Conservation (phyloP, 257 asterid genomes). For the Paraleonurus japonicus region DNA sequence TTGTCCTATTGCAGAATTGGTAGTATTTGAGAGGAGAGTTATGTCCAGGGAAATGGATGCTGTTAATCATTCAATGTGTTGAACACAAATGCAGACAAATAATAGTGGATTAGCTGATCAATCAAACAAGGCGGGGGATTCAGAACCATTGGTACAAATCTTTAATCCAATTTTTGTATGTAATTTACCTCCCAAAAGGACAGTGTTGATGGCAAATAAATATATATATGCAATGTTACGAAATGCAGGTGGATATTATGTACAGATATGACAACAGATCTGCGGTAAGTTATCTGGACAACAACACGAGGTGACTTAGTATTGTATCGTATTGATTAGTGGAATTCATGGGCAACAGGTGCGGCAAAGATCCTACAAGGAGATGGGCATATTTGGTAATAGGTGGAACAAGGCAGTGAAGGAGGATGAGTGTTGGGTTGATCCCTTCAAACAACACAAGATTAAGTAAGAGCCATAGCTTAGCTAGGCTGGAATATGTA, state of each 20-base stretch:
- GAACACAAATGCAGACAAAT: conserved; percentile 31
- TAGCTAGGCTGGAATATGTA: not conserved
- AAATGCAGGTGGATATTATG: conserved; percentile 37
- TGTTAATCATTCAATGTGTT: not conserved
- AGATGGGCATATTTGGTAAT: conserved; percentile 56
- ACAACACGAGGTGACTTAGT: not conserved
- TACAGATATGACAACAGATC: conserved; percentile 43
- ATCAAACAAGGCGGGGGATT: conserved; percentile 26
- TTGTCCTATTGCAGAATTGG: not conserved
- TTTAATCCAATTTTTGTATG: not conserved
- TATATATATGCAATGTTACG: not conserved
- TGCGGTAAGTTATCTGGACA: conserved; percentile 46
- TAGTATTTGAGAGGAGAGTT: not conserved
- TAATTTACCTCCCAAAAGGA: not conserved
- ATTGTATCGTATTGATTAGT: not conserved
- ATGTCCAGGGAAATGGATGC: not conserved
- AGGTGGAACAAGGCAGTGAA: conserved; percentile 71
- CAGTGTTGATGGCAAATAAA: not conserved
- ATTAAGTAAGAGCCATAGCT: not conserved
- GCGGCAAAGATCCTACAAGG: conserved; percentile 55
- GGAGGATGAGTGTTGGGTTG: conserved; percentile 75
- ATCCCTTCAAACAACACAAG: conserved; percentile 41
- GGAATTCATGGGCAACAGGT: conserved; percentile 58
- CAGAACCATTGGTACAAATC: conserved; percentile 37
- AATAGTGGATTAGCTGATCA: conserved; percentile 21